These are phyloP conservation scores for Venturiaceae sp. DNA, from an alignment of 2,329 filamentous ascomycete genomes.

Conservation along the genomic window DNA sequence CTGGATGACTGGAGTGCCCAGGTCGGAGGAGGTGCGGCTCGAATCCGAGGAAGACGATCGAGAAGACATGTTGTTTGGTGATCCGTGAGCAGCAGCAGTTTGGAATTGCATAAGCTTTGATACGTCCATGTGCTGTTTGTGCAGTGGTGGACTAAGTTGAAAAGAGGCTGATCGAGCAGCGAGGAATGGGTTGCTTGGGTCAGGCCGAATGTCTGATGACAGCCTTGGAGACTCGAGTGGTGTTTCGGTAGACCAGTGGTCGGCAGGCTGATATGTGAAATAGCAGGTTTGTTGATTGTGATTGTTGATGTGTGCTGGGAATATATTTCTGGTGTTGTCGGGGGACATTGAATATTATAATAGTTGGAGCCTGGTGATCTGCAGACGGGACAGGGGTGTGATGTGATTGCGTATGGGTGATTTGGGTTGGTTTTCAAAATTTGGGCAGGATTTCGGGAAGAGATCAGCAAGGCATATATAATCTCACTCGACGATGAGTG, in stretches of 20 bases:
- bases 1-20: constrained; percentile 3
- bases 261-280: constrained; percentile 4
- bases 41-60: constrained; percentile 2
- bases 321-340: background rate
- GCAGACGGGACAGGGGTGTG: background rate
- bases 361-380: background rate
- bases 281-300: background rate
- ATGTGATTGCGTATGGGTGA: background rate
- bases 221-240: background rate
- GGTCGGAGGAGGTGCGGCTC: constrained; percentile 1
- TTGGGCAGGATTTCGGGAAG: background rate
- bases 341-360: background rate
- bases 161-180: constrained; percentile 16
- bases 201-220: constrained; percentile 11
- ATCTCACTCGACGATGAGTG: background rate
- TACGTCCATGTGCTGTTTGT: constrained; percentile 19
- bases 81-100: constrained; percentile 19
- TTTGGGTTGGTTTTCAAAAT: background rate
- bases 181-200: constrained; percentile 24
- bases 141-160: constrained; percentile 11
- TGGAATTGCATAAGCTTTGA: constrained; percentile 29
- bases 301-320: background rate
- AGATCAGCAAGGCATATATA: background rate
- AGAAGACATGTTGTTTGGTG: background rate
- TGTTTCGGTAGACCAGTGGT: background rate